Conservation (phyloP, 805 yeast genomes). For the Starmera amethionina region DNA sequence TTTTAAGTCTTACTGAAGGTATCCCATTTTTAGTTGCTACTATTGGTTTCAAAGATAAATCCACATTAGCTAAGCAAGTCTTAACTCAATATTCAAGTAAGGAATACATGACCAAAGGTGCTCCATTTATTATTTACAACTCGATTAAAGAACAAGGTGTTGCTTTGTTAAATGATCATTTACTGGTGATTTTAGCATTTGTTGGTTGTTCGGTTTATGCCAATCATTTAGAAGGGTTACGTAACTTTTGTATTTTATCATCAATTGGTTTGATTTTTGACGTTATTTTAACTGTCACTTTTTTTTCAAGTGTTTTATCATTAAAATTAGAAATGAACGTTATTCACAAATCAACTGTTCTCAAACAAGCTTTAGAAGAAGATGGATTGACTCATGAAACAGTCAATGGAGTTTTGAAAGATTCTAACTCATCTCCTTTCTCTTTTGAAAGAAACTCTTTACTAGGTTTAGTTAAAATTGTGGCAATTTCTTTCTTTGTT, state of each 20-base stretch:
- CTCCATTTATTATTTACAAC: conserved; percentile 24
- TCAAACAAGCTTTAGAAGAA: conserved; percentile 78
- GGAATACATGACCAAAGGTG: conserved; percentile 21
- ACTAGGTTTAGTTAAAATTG: conserved; percentile 49
- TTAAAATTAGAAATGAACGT: conserved; percentile 82
- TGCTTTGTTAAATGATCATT: conserved; percentile 55
- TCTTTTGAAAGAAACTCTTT: conserved; percentile 28
- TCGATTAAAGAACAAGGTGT: conserved; percentile 28
- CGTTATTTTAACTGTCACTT: conserved; percentile 63
- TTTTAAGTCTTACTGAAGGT: conserved; percentile 77
- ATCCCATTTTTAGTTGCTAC: conserved; percentile 88
- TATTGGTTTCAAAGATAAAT: conserved; percentile 84
- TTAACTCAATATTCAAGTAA: conserved; percentile 21
- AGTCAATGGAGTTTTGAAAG: conserved; percentile 55
- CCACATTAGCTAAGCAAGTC: conserved; percentile 56
- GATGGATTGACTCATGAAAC: conserved; percentile 75
- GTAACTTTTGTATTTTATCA: conserved; percentile 71
- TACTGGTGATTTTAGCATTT: conserved; percentile 63
- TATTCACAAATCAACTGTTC: conserved; percentile 71
- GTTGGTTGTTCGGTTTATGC: conserved; percentile 55
- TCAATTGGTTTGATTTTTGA: conserved; percentile 65
- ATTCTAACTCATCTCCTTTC: conserved; percentile 13
- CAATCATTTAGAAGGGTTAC: conserved; percentile 59
- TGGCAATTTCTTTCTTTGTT: conserved; percentile 46
- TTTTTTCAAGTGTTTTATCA: conserved; percentile 74